Base-by-base conservation (phyloP, 2,329 filamentous ascomycete species). In the Exophiala xenobiotica region DNA sequence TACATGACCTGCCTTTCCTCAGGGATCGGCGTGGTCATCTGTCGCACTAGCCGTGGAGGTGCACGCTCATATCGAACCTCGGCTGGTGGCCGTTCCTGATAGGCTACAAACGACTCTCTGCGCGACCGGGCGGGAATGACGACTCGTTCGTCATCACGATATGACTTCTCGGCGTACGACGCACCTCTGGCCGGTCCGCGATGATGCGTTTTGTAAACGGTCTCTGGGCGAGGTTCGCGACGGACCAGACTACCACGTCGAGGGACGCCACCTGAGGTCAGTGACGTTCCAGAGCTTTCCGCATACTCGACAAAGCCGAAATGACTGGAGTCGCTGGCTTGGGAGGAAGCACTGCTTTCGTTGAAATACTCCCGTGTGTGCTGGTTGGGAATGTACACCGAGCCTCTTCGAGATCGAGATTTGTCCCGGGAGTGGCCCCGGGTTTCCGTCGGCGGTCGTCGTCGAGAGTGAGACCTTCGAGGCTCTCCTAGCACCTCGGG, bases 171-270 rank as follows among this genome's bases (percentile, higher is more conserved):
- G 7, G 38, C 26, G 27, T 58, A 58, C 6, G 55, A 58, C 23
- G 47, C 26, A n/a, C 49, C 42, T 31, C 49, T 48, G 24, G 20
- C 41, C 7, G 51, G 51, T 8, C 51, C 49, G 16, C 43, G 55
- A 20, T 50, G 52, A 24, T 58, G 55, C 19, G 43, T 48, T 44
- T 58, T 58, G 44, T 58, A 58, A 4, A 47, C 49, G 6, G 37
- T 44, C 22, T 58, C 55, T 1, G 41, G 46, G 11, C 46, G 52
- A 11, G 46, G 29, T 16, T 44, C 42, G 26, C 9, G 16, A 20
- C 35, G 49, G n/a, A 46, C 52, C 8, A 58, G 46, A 19, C 55
- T 58, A 18, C 55, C 55, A 27, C 55, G 55, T 38, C 55, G 51
- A 37, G 55, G 55, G 2, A 55, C 43, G 3, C 51, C 55, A 20